A percentile compares a stretch with the other conserved stretches of the same genome.
Conservation (phyloP, 1,284 basidiomycete species). For the Mycena sp. region DNA sequence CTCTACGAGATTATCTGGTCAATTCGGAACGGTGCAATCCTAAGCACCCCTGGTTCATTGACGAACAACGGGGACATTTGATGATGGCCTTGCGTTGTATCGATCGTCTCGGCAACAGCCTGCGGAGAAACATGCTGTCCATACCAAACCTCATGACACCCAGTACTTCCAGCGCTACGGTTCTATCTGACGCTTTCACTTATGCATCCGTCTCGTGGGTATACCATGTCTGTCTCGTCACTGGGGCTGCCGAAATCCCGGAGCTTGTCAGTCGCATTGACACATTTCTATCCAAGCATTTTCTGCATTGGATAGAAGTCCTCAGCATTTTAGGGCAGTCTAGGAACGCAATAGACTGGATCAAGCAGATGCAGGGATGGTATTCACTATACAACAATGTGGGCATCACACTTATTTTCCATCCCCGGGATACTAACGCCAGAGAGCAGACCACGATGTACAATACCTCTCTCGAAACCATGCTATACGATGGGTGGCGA, state of each 20-base stretch:
- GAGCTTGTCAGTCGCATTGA: neutral
- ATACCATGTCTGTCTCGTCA: neutral
- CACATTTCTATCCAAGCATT: neutral
- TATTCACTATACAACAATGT: neutral
- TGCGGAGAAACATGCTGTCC: neutral
- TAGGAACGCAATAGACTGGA: slow-evolving; percentile 1
- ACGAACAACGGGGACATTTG: neutral
- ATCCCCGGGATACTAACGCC: neutral
- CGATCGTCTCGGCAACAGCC: neutral
- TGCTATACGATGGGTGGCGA: slow-evolving; percentile 9
- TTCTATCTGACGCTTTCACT: neutral
- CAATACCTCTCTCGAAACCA: neutral
- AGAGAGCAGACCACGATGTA: neutral
- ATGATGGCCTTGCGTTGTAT: slow-evolving; percentile 5
- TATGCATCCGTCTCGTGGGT: slow-evolving; percentile 7
- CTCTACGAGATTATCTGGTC: slow-evolving; percentile 10
- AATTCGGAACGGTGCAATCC: neutral
- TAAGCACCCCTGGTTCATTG: neutral
- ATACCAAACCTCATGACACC: too few relatives aligned
- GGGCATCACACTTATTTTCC: neutral
- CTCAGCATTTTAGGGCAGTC: slow-evolving; percentile 5
- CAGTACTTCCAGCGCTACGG: neutral
- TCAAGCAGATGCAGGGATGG: neutral
- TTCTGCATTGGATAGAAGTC: slow-evolving; percentile 7
- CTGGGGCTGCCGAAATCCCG: neutral